Evolutionary conservation across 257 asterid genomes (phyloP), one percentile per base, ranked within the genome.

Genomic region (Datura wrightii): DNA sequence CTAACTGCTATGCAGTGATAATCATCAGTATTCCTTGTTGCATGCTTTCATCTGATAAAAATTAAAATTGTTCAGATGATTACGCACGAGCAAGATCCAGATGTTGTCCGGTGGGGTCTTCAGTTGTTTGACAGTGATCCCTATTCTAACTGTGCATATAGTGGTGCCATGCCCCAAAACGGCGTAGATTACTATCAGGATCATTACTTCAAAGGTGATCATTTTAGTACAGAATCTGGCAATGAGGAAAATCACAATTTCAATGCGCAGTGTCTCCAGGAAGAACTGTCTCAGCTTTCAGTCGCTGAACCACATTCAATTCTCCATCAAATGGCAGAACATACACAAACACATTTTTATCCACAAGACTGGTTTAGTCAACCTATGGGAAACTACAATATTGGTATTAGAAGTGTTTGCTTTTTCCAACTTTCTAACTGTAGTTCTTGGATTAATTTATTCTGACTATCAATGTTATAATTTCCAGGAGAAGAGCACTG

Each of bases 71-170:
- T 31, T 72, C 70, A 87, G 82, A 95, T 95, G 99, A 89, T 92
- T 79, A 89, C 97, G 5, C 90, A 92, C 53, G 99, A 95, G 85
- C 98, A 94, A 91, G 98, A 94, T 92, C 95, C 97, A 6, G 99
- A 95, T 86, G 97, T 95, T 82, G 91, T 95, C 83, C 94, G 93
- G 79, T 95, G 99, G 99, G 99, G 99, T 55, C 98, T 92, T 88
- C 95, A 92, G 91, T 93, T 95, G 83, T 95, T 95, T 59, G 97
- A 94, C 37, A 94, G 97, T 5, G 97, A 94, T 90, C 99, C 98
- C n/a, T 94, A 94, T 86, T 87, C 97, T 39, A 90, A 90, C 84
- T 91, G 87, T 85, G 94, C 93, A 44, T 95, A 91, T 87, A 89
- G 92, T 85, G 92, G 93, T 79, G 85, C 91, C 71, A 24, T 86